Base-by-base conservation (phyloP, 2,329 filamentous ascomycete genomes). In the Capronia epimyces region DNA sequence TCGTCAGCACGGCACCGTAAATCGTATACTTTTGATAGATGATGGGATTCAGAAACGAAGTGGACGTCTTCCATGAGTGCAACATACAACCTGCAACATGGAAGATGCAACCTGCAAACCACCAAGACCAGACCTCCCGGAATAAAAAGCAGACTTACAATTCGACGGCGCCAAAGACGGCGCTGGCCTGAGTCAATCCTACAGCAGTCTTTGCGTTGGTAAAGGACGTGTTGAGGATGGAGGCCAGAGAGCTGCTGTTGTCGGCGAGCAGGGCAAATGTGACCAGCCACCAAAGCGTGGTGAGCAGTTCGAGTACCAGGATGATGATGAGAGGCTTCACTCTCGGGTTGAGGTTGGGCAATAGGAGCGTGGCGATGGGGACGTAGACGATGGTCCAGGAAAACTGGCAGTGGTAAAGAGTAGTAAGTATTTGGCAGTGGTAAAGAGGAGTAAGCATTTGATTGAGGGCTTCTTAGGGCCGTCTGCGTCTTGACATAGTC, bases 241-340 rank as follows among this genome's bases (percentile, higher is more conserved):
- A 9, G 20, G 31, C 42, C 5, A 50, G 20, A 8, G 6, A 31
- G 15, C 15, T 25, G 24, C 41, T 40, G 43, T 39, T 31, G 15
- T 45, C 42, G 3, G 48, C 42, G 8, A 46, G 36, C 21, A 50
- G 24, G 12, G 41, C 48, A 18, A 50, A 50, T 9, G 41, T 18
- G 12, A 50, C 48, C 4, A 50, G 42, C 48, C 48, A 50, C 48
- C 48, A 50, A 20, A 50, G 31, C 6, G 48, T 50, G 42, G 29
- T 50, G 15, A 50, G 21, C 13, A 36, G 20, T 22, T 50, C 48
- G 15, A 50, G 31, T 4, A 43, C 34, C 6, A 46, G 13, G 4
- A 50, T 13, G 18, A 50, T 45, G 42, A 46, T 32, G 3, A 50
- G 5, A 10, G 48, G 42, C 25, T 39, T 43, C 15, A 32, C 4